Evolutionary conservation across 768 basidiomycete genomes (phyloP), one percentile per base, ranked within the genome.

Genomic region (Cystofilobasidium ferigula): DNA sequence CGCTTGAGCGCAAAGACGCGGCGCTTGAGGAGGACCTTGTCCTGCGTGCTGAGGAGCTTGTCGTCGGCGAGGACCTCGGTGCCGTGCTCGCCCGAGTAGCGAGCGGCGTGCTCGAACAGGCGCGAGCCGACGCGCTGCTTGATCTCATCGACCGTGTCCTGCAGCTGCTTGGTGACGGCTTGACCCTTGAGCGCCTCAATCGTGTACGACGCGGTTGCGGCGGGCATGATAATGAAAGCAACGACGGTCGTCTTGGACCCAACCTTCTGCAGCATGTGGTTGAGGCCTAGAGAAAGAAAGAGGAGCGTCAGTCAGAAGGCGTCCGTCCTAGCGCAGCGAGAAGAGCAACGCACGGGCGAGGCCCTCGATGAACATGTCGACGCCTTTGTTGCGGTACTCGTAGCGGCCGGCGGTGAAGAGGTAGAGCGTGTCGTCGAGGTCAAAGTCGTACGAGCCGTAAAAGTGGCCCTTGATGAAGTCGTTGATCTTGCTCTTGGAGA

Each of bases 371-470:
- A 97, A 99, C 94, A 99, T 95, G 75, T 99, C 95, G 35, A 98
- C 92, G 63, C 95, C 95, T 80, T 99, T 99, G 80, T 99, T 99
- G 47, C 95, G 83, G 77, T 95, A 99, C 76, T 99, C 95, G 77
- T 99, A 99, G 51, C 95, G 84, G 47, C 95, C 95, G n/a, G 95
- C 95, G 20, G 91, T 98, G 78, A 99, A 99, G 83, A 97, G 85
- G 88, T 95, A 78, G 47, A 79, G 71, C 16, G 77, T 78, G 73
- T 80, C 78, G 24, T 94, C 89, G 47, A 98, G 82, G 77, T 97
- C 90, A 73, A 98, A 97, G 74, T 98, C 88, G 76, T 89, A 90
- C 73, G 94, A 86, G 3, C 94, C 94, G 74, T 98, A 99, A 78
- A 99, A 99, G 75, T 99, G 95, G 18, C 95, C 95, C 47, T 91